phyloP scores from a whole-genome alignment of 2,329 filamentous ascomycete genomes.

The Pseudogymnoascus sp. region DNA sequence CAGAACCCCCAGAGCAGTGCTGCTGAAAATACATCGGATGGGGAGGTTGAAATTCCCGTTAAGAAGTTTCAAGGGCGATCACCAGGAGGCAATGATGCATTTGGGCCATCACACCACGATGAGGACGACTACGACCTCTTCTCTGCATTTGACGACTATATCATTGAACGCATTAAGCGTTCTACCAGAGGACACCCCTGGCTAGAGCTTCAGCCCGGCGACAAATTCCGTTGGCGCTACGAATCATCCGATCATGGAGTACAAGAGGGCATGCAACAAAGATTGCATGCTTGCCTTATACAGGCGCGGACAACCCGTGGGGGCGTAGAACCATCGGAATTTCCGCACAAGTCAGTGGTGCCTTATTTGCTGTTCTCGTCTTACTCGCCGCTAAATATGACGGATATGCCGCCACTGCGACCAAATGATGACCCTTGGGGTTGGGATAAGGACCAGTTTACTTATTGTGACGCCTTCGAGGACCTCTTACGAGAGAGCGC shows the following conservation, averaged over 20 bases:
- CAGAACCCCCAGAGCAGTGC: neutral
- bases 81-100: neutral
- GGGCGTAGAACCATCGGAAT: neutral
- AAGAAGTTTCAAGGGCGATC: constrained; percentile 14
- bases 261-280: neutral
- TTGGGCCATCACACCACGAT: constrained; percentile 1
- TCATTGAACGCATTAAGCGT: neutral
- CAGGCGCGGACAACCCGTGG: neutral
- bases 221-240: neutral
- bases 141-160: neutral
- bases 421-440: no score
- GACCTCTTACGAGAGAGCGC: constrained; percentile 24
- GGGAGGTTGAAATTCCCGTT: constrained; percentile 15
- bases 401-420: neutral
- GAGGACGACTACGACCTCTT: constrained; percentile 6
- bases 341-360: constrained; percentile 24
- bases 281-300: neutral
- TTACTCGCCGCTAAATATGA: constrained; percentile 27
- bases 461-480: constrained; percentile 27
- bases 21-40: neutral
- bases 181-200: neutral
- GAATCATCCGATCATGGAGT: neutral
- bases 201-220: neutral
- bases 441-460: constrained; percentile 15
- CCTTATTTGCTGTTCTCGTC: constrained; percentile 29